These are phyloP conservation scores for Neopestalotiopsis sp. DNA, from an alignment of 2,329 filamentous ascomycete species.

Conservation along the genomic window DNA sequence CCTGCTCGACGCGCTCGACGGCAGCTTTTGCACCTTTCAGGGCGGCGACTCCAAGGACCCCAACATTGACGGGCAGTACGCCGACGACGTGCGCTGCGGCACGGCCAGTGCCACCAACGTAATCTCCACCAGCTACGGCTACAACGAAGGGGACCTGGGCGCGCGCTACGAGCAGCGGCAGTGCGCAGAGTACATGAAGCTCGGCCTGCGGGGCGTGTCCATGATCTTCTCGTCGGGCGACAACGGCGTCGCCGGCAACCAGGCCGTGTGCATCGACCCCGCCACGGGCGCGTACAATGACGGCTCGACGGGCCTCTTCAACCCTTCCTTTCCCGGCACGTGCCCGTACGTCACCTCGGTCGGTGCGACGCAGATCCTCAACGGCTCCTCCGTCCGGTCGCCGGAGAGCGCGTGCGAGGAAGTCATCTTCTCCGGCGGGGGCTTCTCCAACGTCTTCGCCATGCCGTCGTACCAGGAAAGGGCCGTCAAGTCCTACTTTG, in stretches of 20 bases:
- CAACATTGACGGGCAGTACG: constrained; percentile 40
- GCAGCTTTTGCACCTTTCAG: constrained; percentile 48
- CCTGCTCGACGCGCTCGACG: constrained; percentile 49
- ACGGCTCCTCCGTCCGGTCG: constrained; percentile 41
- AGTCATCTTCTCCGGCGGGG: constrained; percentile 52
- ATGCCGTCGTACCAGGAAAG: constrained; percentile 51
- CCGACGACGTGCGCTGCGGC: constrained; percentile 27
- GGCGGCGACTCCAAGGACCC: constrained; percentile 45
- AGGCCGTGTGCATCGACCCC: constrained; percentile 40
- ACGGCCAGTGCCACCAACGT: constrained; percentile 50
- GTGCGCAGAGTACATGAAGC: constrained; percentile 62
- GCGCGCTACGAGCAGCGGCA: constrained; percentile 55
- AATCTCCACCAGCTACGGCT: constrained; percentile 58
- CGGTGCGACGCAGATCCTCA: constrained; percentile 52
- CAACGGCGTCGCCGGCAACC: constrained; percentile 49
- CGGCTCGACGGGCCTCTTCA: constrained; percentile 43
- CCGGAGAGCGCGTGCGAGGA: constrained; percentile 51
- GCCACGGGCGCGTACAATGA: constrained; percentile 35
- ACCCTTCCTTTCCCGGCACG: constrained; percentile 49
- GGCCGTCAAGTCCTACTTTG: constrained; percentile 45
- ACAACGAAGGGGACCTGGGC: constrained; percentile 55
- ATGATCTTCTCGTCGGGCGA: constrained; percentile 53
- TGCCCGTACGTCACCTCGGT: constrained; percentile 58
- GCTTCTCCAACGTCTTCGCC: constrained; percentile 54
- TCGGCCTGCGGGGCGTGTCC: constrained; percentile 56